Evolutionary conservation across 1,284 basidiomycete species (phyloP).

Genomic region (Papiliotrema terrestris): DNA sequence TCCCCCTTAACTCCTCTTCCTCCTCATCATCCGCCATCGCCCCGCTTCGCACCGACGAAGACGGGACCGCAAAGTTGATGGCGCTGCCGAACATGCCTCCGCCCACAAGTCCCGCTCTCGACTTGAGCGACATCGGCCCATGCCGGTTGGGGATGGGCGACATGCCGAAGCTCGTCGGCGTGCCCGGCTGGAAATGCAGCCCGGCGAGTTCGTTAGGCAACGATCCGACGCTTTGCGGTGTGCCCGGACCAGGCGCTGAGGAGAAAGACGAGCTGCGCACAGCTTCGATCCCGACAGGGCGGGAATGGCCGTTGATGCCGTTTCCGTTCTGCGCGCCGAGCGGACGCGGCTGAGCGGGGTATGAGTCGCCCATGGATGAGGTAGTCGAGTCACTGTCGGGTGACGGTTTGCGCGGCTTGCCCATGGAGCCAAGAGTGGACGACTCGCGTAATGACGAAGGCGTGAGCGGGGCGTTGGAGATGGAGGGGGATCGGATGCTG

Average conservation of each 20-base stretch:
- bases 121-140: constrained; percentile 19
- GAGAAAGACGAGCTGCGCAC: constrained; percentile 9
- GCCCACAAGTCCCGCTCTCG: constrained; percentile 38
- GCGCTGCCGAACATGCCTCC: constrained; percentile 41
- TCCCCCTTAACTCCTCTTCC: constrained; percentile 14
- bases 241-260: constrained; percentile 21
- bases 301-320: constrained; percentile 3
- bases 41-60: constrained; percentile 32
- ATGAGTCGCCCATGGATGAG: constrained; percentile 33
- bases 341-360: constrained; percentile 2
- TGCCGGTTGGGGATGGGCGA: constrained; percentile 29
- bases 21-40: constrained; percentile 39
- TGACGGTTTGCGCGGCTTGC: constrained; percentile 28
- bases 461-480: constrained; percentile 33
- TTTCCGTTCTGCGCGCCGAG: neutral
- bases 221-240: constrained; percentile 29
- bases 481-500: constrained; percentile 37
- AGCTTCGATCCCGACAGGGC: constrained; percentile 15
- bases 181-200: constrained; percentile 34
- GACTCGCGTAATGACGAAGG: constrained; percentile 37
- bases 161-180: constrained; percentile 11
- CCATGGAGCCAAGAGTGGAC: constrained; percentile 18
- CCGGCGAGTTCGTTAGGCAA: constrained; percentile 37
- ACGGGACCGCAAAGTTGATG: constrained; percentile 26
- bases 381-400: constrained; percentile 43